Base-by-base conservation (phyloP, 2,329 filamentous ascomycete genomes). In the Fusarium poae region DNA sequence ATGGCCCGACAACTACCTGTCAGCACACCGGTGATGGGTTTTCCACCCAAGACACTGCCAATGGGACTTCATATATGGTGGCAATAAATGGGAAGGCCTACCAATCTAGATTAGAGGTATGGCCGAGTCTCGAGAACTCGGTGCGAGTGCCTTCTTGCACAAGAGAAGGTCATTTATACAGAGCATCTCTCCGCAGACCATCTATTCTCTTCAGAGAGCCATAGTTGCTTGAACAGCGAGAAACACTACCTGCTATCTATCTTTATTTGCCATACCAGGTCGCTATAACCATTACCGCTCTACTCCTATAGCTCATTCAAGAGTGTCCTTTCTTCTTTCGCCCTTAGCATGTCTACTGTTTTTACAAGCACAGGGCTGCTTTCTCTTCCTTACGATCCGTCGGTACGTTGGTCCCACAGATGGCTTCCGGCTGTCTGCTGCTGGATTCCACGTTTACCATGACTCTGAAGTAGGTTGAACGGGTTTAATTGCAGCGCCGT, bases 401-500 rank as follows among this genome's bases (percentile, higher is more conserved):
- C 37, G 16, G 23, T 49, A 4, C 21, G 42, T 34, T 49, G 21
- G 21, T 13, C 11, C 16, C 27, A 43, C 8, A 45, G 7, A 23
- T 48, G 5, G 18, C 1, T n/a, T 7, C 5, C 27, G 11, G 12
- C 27, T n/a, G 8, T 15, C 10, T 16, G 5, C 8, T 20, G 18
- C 18, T 37, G 23, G 12, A 43, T 11, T 15, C 11, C 18, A 18
- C 12, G 25, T 25, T n/a, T 16, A 20, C 8, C 5, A 56, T 60
- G 62, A 16, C 18, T 34, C 23, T 53, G 34, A 51, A 25, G 57
- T 67, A 59, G 6, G 43, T 37, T 30, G 15, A 29, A 2, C 4
- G 30, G n/a, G 7, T 15, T 34, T 15, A 27, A 21, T 12, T 11
- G 12, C 11, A 12, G 3, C 7, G 4, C 4, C 5, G 5, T 9